phyloP scores from a whole-genome alignment of 257 asterid species.

The Solanum sejunctum region DNA sequence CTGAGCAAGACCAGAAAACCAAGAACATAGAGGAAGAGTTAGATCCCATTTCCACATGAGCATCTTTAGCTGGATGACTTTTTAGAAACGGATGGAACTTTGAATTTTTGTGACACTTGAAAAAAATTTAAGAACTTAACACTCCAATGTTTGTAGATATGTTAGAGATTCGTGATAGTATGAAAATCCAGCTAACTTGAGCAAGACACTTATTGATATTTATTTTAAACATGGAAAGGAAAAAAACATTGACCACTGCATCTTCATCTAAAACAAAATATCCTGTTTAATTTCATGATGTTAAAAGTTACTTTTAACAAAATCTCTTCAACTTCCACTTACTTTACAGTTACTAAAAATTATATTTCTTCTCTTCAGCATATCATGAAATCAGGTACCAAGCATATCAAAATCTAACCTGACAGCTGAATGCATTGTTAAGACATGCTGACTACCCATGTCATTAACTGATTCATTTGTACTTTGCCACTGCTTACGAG shows the following conservation, averaged over 20 bases:
- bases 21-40: not conserved
- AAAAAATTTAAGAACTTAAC: not conserved
- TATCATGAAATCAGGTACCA: not conserved
- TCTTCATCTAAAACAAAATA: not conserved
- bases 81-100: not conserved
- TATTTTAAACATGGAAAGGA: not conserved
- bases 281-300: not conserved
- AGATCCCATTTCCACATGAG: not conserved
- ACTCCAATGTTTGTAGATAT: not conserved
- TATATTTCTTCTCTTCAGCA: not conserved
- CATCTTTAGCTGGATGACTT: not conserved
- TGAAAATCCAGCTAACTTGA: not conserved
- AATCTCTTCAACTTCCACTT: not conserved
- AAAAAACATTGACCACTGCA: not conserved
- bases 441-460: conserved; percentile 46
- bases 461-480: conserved; percentile 35
- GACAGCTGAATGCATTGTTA: conserved; percentile 32
- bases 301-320: not conserved
- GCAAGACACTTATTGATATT: not conserved
- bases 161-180: not conserved
- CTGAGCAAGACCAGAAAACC: not conserved
- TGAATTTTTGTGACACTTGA: not conserved
- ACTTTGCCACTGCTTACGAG: conserved; percentile 31
- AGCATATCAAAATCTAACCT: conserved; percentile 27
- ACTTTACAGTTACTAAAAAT: not conserved